Evolutionary conservation across 176 grass and related monocot species (phyloP), one percentile per base, ranked within the genome.

Genomic region (Carex scoparia): DNA sequence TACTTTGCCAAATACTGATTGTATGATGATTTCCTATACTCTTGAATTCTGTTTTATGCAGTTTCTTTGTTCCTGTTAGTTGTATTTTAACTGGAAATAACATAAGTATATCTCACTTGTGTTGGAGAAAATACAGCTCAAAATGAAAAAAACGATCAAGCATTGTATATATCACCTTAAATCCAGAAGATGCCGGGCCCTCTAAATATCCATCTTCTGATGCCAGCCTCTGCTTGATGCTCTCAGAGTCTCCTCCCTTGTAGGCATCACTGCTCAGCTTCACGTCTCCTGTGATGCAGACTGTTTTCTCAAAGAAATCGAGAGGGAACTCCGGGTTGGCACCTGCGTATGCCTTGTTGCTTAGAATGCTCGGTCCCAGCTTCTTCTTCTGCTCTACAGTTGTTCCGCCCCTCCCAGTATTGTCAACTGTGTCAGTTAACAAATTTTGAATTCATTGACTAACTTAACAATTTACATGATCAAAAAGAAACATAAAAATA

Each of bases 301-400:
- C 85, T 13, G 93, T 90, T 87, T 93, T 98, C 85, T 98, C 95
- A 86, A 95, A 98, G 87, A 93, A 98, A 83, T 98, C 95, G 62
- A 98, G 91, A 33, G 91, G 87, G 87, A 98, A 98, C 75, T 98
- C 95, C 53, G 91, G 88, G 74, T 92, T 98, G 46, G 84, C 85
- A 85, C 89, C 85, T 84, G 85, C 65, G 60, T 93, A 98, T 81
- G 89, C 89, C 87, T 82, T 95, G 81, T 49, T 92, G 51, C 65
- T 92, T 38, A 98, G 91, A 77, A 98, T 98, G 49, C 91, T 93
- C 13, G 88, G 90, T 57, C 89, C 95, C 59, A 98, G 75, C 89
- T 91, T 98, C 88, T 93, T 98, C 42, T 89, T 98, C 85, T 98
- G 95, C 55, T 94, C 92, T 89, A 86, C 68, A 60, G 78, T 90